Evolutionary conservation across 371 early-diverging fungal genomes (phyloP), one percentile per base, ranked within the genome.

Genomic region (Chytridiales sp.): DNA sequence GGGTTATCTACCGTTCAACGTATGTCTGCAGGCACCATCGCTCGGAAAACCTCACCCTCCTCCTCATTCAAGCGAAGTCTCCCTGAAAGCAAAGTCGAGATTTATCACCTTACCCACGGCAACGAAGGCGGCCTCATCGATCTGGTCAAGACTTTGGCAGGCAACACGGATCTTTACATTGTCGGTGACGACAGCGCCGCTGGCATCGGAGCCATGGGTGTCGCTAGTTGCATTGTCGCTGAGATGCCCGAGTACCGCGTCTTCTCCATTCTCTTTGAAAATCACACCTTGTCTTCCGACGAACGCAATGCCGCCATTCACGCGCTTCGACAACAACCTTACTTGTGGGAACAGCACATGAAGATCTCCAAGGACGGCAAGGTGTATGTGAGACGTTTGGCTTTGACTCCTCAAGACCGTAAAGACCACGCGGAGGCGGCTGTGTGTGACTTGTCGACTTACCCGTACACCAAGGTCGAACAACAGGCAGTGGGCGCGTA

Each of bases 181-280:
- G 24, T 54, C 39, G 54, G 41, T 21, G 38, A 54, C 41, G 39
- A 54, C 30, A 41, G 41, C 41, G 54, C 54, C 13, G 54, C 54
- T 17, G 54, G 54, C 19, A 41, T 54, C 27, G 54, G 24, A 11
- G 54, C 54, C 13, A 38, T 54, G 22, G 54, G 54, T 24, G 39
- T 41, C 39, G 54, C 54, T 15, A n/a, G 19, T 15, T 54, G 54
- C 29, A 22, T 54, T 8, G 54, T 39, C 24, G 54, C 17, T 11
- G 54, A 54, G 38, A 21, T 11, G 24, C 54, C 17, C 54, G 36
- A 13, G 15, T 54, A 36, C 54, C 27, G 11, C 3, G 54, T 41
- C 40, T 21, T 21, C 54, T 54, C 54, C 24, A 15, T 54, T 29
- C 54, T 54, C 21, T 54, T 54, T 29, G 54, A 41, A 24, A 41